These are phyloP conservation scores for Papilionanthe hybrid DNA, from an alignment of 116 monocot species.

Conservation along the genomic window DNA sequence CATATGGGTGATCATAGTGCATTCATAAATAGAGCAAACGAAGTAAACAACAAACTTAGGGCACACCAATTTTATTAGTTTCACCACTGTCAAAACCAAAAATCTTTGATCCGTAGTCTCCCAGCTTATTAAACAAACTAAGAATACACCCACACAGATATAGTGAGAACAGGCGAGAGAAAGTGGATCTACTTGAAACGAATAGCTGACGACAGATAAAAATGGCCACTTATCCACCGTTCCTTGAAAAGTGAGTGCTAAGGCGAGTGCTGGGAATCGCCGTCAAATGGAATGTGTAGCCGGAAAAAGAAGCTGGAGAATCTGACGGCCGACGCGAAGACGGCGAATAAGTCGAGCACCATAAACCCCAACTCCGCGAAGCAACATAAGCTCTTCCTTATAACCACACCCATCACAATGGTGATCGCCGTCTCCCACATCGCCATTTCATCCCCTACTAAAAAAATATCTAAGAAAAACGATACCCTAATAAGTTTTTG, in stretches of 20 bases:
- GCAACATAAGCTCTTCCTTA: conserved; percentile 33
- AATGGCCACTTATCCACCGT: not conserved
- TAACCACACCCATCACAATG: conserved; percentile 21
- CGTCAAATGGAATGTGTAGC: not conserved
- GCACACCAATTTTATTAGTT: too few relatives aligned
- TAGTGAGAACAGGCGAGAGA: too few relatives aligned
- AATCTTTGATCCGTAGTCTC: too few relatives aligned
- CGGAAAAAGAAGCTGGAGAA: conserved; percentile 17
- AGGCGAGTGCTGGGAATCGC: not conserved
- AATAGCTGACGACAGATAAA: too few relatives aligned
- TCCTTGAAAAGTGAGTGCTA: conserved; percentile 2
- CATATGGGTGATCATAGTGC: too few relatives aligned
- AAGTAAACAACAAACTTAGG: too few relatives aligned
- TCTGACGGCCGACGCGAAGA: conserved; percentile 14
- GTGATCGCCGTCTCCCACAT: conserved; percentile 16
- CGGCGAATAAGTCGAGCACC: conserved; percentile 18
- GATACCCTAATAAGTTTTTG: not conserved
- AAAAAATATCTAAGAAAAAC: not conserved
- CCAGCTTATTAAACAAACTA: too few relatives aligned
- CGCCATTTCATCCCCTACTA: conserved; percentile 4
- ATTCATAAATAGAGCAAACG: too few relatives aligned
- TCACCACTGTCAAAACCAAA: too few relatives aligned
- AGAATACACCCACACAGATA: too few relatives aligned
- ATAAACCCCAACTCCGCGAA: conserved; percentile 18
- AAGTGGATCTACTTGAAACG: too few relatives aligned